Base-by-base conservation (phyloP, 2,329 filamentous ascomycete genomes). In the Colletotrichum ledebouriae region DNA sequence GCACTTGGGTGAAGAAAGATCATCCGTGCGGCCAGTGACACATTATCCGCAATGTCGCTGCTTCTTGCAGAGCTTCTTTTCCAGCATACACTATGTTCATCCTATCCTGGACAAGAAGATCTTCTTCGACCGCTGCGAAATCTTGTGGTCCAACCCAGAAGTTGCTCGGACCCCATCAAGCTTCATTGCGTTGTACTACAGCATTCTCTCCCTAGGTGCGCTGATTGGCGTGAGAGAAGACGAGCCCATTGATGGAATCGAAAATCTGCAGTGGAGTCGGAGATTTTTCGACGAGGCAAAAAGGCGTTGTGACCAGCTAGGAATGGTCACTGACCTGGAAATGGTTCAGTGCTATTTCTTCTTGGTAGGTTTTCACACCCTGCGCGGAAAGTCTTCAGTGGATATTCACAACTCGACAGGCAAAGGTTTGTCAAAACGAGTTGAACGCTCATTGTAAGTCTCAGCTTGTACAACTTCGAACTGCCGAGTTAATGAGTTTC, bases 391-490 rank as follows among this genome's bases (percentile, higher is more conserved):
- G n/a, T 25, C 1, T 6, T 12, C 1, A 1, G 12, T 13, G 6
- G 15, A 17, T 3, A n/a, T 49, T 65, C 22, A 65, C 49, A 34
- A 1, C 6, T 42, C 1, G 12, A 13, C 42, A 66, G 63, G 79
- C 82, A 6, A 84, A 84, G 71, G 78, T 85, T 4, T 84, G 82
- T 68, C 83, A 85, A 64, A 83, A 84, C 57, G 82, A 85, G 67
- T 75, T 85, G 4, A 83, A 84, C 58, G 81, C 81, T 6, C 81
- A 84, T 65, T 75, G 81, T 83, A 56, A 70, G 79, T 74, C 3
- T 7, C 0, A 17, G 17, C 2, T 0, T 7, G 5, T 13, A n/a
- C 2, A 1, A 11, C 10, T 2, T 12, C 15, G 7, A 49, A 17
- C 3, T 13, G 15, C 9, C 9, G 4, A 22, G 12, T 7, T 57